Evolutionary conservation across 2,329 filamentous ascomycete genomes (phyloP), one percentile per base, ranked within the genome.

Genomic region (Alternaria brassicae): DNA sequence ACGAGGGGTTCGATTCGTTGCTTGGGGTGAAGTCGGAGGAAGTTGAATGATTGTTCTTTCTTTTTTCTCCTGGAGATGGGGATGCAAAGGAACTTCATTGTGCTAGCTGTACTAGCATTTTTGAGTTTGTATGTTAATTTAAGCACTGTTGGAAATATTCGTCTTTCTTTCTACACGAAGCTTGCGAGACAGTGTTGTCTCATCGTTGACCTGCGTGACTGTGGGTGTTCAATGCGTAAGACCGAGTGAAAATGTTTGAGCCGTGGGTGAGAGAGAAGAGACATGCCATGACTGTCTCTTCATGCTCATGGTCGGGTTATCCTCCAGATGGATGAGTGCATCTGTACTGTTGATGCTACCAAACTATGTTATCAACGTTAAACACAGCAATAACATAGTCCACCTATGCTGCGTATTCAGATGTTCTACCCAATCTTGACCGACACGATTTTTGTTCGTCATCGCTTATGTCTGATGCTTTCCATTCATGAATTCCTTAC

Each of bases 401-500:
- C 4, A 21, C 19, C 37, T 9, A 4, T 17, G 37, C 37, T 19
- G 19, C 17, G 37, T 12, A 21, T 13, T 10, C 5, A 39, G 4
- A 13, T 40, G 10, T 5, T 23, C 37, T 19, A 15, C 1, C 19
- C 37, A 23, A 13, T 40, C 12, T 23, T 2, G 12, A 23, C 37
- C 19, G 12, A 19, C 37, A 3, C 23, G 19, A 23, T 23, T 23
- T 2, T 40, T 23, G 19, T 23, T 4, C 19, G 19, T 23, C 37
- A 34, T 21, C 7, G 6, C 19, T 27, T 27, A 23, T 8, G 36
- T 4, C 7, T 3, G 6, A 36, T 21, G 2, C 19, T n/a, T 3
- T 19, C 15, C 4, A 28, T 19, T 12, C 12, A 2, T 9, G 1
- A 4, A 15, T 2, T 7, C 5, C 13, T 66, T 53, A 75, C 3